Base-by-base conservation (phyloP, 805 yeast species). In the Pichia occidentalis region DNA sequence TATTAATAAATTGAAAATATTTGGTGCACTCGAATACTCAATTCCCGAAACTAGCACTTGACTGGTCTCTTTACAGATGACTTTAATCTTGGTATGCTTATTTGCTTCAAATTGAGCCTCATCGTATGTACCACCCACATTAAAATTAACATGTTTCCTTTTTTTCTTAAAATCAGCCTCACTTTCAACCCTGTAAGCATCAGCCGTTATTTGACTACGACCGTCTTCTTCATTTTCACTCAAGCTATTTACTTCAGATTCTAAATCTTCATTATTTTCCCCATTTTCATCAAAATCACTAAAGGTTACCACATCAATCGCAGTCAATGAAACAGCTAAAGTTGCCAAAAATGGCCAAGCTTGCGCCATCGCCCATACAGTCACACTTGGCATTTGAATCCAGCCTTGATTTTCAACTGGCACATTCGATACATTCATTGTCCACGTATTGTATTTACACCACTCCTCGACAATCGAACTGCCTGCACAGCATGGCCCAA, bases 391-490 rank as follows among this genome's bases (percentile, higher is more conserved):
- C 36, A 35, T 63, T 46, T 65, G 70, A 21, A 59, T 39, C 71
- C 71, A 66, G 1, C 57, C 58, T 42, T 64, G 68, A n/a, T 66
- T 64, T 13, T 51, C 40, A 5, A 47, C 36, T 4, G 47, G 46
- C 5, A 56, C 50, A 20, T 45, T 44, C 5, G 51, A 44, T 3
- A 43, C 39, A 14, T 47, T 46, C 12, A 41, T 29, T 27, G 52
- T 40, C 13, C 37, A 36, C 11, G 34, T 34, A 28, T 48, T 48
- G 8, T 21, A 24, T 17, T 44, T 36, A 23, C 37, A 48, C 46
- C 48, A 47, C 10, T 31, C 34, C 13, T 50, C 49, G 13, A 34
- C 34, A 3, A 34, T 36, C 5, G 30, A 27, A 19, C 29, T 37
- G 5, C 46, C 39, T 0, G 54, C 40, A 36, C 34, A 35, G 24